Evolutionary conservation across 2,329 filamentous ascomycete species (phyloP).

Genomic region (Epichloe aotearoae): DNA sequence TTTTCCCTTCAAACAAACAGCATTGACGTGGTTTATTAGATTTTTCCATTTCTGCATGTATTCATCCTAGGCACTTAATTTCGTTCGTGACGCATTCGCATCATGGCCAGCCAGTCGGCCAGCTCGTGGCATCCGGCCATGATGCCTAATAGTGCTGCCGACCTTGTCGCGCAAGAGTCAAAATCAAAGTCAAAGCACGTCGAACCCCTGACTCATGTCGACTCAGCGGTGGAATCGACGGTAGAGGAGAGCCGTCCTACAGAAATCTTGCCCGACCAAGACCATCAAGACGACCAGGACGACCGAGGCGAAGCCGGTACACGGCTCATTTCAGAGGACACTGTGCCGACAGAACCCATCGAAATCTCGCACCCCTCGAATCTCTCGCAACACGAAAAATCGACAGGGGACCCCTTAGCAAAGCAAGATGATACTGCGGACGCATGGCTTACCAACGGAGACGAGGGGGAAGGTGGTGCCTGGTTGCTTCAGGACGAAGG

Average conservation of each 20-base stretch:
- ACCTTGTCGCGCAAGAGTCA: background rate
- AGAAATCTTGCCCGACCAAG: background rate
- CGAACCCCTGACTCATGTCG: background rate
- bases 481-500: constrained; percentile 14
- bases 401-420: background rate
- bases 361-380: background rate
- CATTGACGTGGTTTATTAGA: background rate
- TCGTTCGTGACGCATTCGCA: constrained; percentile 8
- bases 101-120: constrained; percentile 24
- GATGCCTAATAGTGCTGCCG: constrained; percentile 20
- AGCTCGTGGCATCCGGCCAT: constrained; percentile 28
- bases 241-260: background rate
- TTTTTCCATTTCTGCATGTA: background rate
- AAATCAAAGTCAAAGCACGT: background rate
- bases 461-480: constrained; percentile 12
- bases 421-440: background rate
- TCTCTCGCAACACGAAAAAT: background rate
- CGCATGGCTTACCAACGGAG: constrained; percentile 3
- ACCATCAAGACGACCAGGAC: background rate
- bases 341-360: background rate
- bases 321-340: constrained; percentile 13
- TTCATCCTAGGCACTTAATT: constrained; percentile 1
- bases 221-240: background rate
- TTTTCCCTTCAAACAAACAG: background rate
- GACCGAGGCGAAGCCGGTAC: constrained; percentile 9